phyloP scores from a whole-genome alignment of 495 filamentous ascomycete species.

The Filosporella fistucella region DNA sequence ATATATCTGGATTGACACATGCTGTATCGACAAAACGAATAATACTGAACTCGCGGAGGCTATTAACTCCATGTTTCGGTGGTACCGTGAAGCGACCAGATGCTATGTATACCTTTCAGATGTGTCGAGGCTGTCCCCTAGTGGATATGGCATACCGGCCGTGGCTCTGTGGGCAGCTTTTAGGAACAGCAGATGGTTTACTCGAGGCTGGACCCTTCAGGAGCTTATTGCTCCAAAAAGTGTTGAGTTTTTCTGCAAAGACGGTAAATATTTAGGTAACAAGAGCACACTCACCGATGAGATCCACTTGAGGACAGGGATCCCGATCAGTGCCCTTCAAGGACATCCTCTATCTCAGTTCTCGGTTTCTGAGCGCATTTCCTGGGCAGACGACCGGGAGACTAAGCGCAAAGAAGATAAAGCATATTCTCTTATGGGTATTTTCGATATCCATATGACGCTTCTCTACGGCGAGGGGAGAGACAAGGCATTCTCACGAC shows the following conservation, averaged over 20 bases:
- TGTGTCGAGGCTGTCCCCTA: not conserved
- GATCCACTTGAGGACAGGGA: not conserved
- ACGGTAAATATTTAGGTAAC: slow-evolving; percentile 1
- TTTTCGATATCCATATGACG: slow-evolving; percentile 1
- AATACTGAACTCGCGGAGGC: not conserved
- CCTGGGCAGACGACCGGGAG: slow-evolving; percentile 1
- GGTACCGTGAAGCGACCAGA: not conserved
- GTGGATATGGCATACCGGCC: too few relatives aligned
- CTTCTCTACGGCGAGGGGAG: not conserved
- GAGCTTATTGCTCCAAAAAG: slow-evolving; percentile 1
- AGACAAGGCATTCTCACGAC: not conserved
- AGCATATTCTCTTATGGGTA: slow-evolving; percentile 3
- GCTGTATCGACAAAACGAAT: not conserved
- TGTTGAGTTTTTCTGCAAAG: not conserved
- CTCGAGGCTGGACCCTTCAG: slow-evolving; percentile 6
- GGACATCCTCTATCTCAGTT: not conserved
- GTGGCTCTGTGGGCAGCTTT: too few relatives aligned
- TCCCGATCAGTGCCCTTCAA: not conserved
- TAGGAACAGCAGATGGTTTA: slow-evolving; percentile 3
- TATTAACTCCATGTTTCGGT: not conserved
- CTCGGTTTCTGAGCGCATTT: not conserved
- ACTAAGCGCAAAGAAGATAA: slow-evolving; percentile 6
- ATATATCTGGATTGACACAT: not conserved
- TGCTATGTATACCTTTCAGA: not conserved
- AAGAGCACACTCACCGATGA: not conserved